Percentiles rank a stretch among this genome's conserved stretches.
Evolutionary conservation across 148 eudicot species (phyloP).

Genomic region (Rheum nobile): DNA sequence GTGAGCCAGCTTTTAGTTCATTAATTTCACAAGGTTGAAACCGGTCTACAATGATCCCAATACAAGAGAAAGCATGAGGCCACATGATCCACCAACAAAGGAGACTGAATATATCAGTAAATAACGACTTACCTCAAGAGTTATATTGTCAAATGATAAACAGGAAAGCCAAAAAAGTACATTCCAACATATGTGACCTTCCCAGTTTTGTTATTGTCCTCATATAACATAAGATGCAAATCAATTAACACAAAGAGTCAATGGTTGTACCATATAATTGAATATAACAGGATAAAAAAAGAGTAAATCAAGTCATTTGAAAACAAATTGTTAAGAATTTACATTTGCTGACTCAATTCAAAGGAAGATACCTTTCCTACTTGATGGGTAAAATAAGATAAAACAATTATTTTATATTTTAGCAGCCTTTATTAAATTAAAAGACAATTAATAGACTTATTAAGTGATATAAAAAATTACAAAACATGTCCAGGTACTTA

Average conservation of each 20-base stretch:
- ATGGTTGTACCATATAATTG: too few species aligned
- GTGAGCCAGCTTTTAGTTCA: conserved; percentile 79
- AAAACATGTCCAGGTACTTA: too few species aligned
- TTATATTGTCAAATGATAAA: conserved; percentile 55
- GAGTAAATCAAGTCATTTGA: not conserved
- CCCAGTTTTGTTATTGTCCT: conserved; percentile 75
- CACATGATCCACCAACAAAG: conserved; percentile 10
- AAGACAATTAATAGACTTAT: too few species aligned
- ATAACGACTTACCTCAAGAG: conserved; percentile 41
- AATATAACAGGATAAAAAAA: too few species aligned
- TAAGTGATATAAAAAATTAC: too few species aligned
- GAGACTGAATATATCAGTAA: not conserved
- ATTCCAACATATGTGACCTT: conserved; percentile 87
- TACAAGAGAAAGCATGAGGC: conserved; percentile 4
- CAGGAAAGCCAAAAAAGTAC: conserved; percentile 97
- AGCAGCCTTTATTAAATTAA: too few species aligned
- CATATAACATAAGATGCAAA: conserved; percentile 29
- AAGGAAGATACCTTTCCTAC: too few species aligned
- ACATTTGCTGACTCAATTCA: not conserved
- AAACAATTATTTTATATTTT: too few species aligned
- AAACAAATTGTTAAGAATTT: not conserved
- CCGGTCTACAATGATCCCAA: conserved; percentile 33
- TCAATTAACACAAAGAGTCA: not conserved
- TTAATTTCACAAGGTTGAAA: conserved; percentile 88
- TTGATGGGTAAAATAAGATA: too few species aligned